Evolutionary conservation across 345 rosid genomes (phyloP), one percentile per base, ranked within the genome.

Genomic region (Clarkia xantiana): DNA sequence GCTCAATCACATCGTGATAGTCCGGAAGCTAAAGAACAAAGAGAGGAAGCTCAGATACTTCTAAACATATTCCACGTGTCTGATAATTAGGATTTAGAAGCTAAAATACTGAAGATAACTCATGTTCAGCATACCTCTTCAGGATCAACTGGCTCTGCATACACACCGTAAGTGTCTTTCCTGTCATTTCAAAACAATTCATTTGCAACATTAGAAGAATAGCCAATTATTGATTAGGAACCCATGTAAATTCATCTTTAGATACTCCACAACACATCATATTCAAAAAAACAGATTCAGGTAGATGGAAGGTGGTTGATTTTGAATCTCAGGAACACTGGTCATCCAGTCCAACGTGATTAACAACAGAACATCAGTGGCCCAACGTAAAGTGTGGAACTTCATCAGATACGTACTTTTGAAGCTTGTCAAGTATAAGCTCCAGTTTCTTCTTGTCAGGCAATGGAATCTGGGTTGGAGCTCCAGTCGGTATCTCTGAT

Each of bases 131-230:
- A 42, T 50, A 85, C 95, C 97, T 86, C 97, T 58, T 86, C 94
- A 19, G 84, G 84, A 73, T 90, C 94, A 71, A 83, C 97, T 0
- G 94, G 95, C 55, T 90, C 97, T 0, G 95, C 80, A 69, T 80
- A 90, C 12, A 90, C 97, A 25, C 97, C 97, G 57, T 86, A 90
- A 0, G 71, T 77, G 67, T 90, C 97, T 70, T 86, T 90, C 95
- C 97, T 90, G 80, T 76, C 63, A 64, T 29, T 29, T 23, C 54
- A 38, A 40, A 42, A 48, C 38, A 67, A 53, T 46, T 52, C 49
- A 58, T 51, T 49, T 29, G 36, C 36, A 29, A 7, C 6, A 4
- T 29, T 29, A 29, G 36, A 29, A 29, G 36, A 29, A 29, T 29
- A 29, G 8, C 8, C 36, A 29, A 29, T 10, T 29, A 29, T 29